Evolutionary conservation across 2,329 filamentous ascomycete species (phyloP).

Genomic region (Xylaria sp.): DNA sequence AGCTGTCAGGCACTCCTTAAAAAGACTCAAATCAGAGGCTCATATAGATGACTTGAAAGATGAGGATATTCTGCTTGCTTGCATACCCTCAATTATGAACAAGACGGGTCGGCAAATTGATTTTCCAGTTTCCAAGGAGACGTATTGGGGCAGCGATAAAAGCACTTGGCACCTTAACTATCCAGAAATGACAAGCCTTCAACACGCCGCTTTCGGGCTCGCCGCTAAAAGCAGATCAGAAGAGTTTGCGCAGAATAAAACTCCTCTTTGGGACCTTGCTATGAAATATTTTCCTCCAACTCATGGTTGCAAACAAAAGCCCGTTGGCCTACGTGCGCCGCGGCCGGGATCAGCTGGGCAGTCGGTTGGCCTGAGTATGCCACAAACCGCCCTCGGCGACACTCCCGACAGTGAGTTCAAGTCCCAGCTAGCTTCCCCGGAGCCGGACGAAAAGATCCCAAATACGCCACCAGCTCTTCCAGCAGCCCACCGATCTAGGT

Average conservation of each 20-base stretch:
- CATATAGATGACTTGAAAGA: constrained; percentile 48
- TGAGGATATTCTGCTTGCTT: constrained; percentile 54
- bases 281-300: constrained; percentile 64
- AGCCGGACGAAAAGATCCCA: constrained; percentile 46
- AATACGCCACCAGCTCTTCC: constrained; percentile 46
- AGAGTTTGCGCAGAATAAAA: constrained; percentile 58
- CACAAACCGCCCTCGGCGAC: constrained; percentile 31
- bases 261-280: constrained; percentile 60
- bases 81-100: constrained; percentile 56
- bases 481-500: constrained; percentile 43
- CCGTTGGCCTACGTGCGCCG: constrained; percentile 21
- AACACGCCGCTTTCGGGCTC: constrained; percentile 60
- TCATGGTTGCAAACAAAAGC: constrained; percentile 30
- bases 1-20: constrained; percentile 56
- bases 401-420: constrained; percentile 37
- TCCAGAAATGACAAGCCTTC: constrained; percentile 67
- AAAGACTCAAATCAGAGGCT: constrained; percentile 59
- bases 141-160: constrained; percentile 63
- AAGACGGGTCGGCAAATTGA: constrained; percentile 64
- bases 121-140: constrained; percentile 58
- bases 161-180: constrained; percentile 66
- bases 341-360: constrained; percentile 35
- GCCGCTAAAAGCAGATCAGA: constrained; percentile 58
- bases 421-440: constrained; percentile 46
- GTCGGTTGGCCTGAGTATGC: constrained; percentile 36